These are phyloP conservation scores for Drechslerella coelobrocha DNA, from an alignment of 2,329 filamentous ascomycete genomes.

Conservation along the genomic window DNA sequence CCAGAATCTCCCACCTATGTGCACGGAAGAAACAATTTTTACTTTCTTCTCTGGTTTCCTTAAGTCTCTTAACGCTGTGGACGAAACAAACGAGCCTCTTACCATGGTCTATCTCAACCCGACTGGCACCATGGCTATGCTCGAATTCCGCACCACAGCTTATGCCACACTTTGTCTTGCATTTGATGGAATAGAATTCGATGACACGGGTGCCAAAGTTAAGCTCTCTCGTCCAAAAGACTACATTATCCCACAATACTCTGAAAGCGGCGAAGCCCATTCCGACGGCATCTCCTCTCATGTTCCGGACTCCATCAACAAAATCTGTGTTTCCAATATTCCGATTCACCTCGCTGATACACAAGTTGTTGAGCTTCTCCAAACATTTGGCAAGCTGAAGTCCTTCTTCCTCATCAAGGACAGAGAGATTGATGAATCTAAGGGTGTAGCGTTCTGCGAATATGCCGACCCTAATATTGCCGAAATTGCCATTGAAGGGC, in stretches of 20 bases:
- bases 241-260: slow-evolving; percentile 86
- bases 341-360: slow-evolving; percentile 87
- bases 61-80: slow-evolving; percentile 92
- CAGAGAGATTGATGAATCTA: slow-evolving; percentile 79
- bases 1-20: slow-evolving; percentile 76
- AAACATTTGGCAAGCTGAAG: slow-evolving; percentile 90
- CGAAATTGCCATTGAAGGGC: slow-evolving; percentile 82
- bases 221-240: slow-evolving; percentile 59
- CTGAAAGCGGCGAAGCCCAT: slow-evolving; percentile 75
- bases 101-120: slow-evolving; percentile 80
- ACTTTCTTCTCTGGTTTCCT: slow-evolving; percentile 96
- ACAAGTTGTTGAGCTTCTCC: slow-evolving; percentile 86
- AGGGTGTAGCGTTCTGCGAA: slow-evolving; percentile 95
- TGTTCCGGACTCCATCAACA: slow-evolving; percentile 91
- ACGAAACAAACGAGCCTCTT: slow-evolving; percentile 75
- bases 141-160: slow-evolving; percentile 86
- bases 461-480: slow-evolving; percentile 79
- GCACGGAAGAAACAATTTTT: slow-evolving; percentile 77
- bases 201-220: slow-evolving; percentile 63
- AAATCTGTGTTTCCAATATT: slow-evolving; percentile 90
- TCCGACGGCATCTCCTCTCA: slow-evolving; percentile 77
- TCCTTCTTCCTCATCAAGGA: slow-evolving; percentile 92
- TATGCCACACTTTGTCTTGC: slow-evolving; percentile 92
- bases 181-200: slow-evolving; percentile 87
- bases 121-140: slow-evolving; percentile 78